Conservation (phyloP, 805 yeast genomes). For the Myxozyma kluyveri region DNA sequence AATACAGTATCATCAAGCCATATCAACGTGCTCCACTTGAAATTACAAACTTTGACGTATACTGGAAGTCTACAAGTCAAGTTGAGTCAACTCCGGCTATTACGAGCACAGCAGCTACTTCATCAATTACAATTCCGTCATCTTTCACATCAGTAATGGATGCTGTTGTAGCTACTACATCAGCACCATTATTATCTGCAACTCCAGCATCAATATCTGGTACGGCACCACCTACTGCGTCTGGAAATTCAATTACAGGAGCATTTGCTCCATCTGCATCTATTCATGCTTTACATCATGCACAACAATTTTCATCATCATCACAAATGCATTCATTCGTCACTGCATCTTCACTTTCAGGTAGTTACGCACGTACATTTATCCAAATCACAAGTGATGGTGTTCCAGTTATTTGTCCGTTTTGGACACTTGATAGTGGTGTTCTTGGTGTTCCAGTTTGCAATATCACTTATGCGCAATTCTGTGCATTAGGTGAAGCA, state of each 20-base stretch:
- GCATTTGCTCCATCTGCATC: slow-evolving; percentile 1
- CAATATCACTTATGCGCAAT: slow-evolving; percentile 47
- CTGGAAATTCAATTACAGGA: slow-evolving; percentile 1
- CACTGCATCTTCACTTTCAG: slow-evolving; percentile 85
- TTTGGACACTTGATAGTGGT: slow-evolving; percentile 23
- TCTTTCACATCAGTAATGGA: slow-evolving; percentile 21
- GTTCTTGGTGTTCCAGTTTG: slow-evolving; percentile 60
- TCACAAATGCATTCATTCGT: slow-evolving; percentile 61
- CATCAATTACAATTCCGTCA: slow-evolving; percentile 9
- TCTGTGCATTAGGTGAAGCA: slow-evolving; percentile 14
- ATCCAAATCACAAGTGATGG: slow-evolving; percentile 78
- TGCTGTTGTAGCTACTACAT: too few species aligned
- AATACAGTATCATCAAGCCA: slow-evolving; percentile 84
- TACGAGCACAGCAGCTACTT: too few species aligned
- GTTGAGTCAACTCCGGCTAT: slow-evolving; percentile 35
- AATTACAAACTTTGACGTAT: slow-evolving; percentile 88
- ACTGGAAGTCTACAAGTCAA: slow-evolving; percentile 88
- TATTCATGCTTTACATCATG: slow-evolving; percentile 20
- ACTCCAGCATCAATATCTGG: neutral
- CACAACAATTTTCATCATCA: slow-evolving; percentile 29
- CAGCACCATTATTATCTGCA: neutral
- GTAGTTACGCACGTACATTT: slow-evolving; percentile 67
- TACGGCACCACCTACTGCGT: neutral
- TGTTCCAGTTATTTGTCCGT: slow-evolving; percentile 78
- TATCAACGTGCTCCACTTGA: slow-evolving; percentile 79